Conservation (phyloP, 306 rosid genomes). For the Cotoneaster glaucophyllus region DNA sequence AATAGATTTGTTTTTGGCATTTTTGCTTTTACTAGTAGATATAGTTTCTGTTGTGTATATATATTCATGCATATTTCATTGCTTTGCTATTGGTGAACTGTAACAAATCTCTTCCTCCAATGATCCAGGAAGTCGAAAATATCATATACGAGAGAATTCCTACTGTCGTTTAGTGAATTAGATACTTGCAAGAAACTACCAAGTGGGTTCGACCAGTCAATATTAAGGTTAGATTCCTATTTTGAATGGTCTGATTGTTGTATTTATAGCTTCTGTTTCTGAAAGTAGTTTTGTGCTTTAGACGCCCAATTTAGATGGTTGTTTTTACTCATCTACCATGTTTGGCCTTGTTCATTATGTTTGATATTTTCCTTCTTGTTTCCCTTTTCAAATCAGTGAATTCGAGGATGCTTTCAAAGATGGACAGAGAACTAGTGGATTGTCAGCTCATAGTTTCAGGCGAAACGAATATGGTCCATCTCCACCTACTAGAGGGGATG, state of each 20-base stretch:
- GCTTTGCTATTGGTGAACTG: constrained; percentile 6
- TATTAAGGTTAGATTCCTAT: constrained; percentile 49
- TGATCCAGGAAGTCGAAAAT: constrained; percentile 54
- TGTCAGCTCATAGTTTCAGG: constrained; percentile 53
- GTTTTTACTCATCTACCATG: not conserved
- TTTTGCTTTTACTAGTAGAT: not conserved
- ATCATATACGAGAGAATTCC: constrained; percentile 67
- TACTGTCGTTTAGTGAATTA: constrained; percentile 67
- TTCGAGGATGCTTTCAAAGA: constrained; percentile 63
- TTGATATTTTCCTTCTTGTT: not conserved
- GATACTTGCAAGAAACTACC: constrained; percentile 78
- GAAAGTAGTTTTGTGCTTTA: not conserved
- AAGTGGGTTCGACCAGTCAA: constrained; percentile 62
- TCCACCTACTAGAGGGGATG: constrained; percentile 79
- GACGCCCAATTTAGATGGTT: not conserved
- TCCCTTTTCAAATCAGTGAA: constrained; percentile 45
- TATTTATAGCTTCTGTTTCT: not conserved
- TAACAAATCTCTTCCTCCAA: constrained; percentile 10
- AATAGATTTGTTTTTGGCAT: constrained; percentile 16
- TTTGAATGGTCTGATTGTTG: not conserved
- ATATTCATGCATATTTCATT: not conserved
- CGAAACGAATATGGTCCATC: constrained; percentile 70
- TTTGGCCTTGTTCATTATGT: constrained; percentile 21
- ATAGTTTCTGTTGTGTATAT: not conserved
- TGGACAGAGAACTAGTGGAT: constrained; percentile 64